A percentile compares a stretch with the other conserved stretches of the same genome.
Evolutionary conservation across 1,139 yeast genomes (phyloP).

Genomic region (Hanseniaspora sp.): DNA sequence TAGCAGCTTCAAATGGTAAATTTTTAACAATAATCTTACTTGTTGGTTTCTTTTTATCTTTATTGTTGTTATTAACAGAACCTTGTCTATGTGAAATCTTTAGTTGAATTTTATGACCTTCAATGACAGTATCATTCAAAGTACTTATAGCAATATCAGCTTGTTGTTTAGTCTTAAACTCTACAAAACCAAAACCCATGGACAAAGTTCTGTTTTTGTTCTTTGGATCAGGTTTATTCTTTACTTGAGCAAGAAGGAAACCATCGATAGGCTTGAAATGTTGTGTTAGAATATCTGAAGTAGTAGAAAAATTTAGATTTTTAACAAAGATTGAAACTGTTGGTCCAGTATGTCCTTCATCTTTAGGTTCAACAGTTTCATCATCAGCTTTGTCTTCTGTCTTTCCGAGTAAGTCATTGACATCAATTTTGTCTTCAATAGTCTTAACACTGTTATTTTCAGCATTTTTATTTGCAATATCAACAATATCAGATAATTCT

Average conservation of each 20-base stretch:
- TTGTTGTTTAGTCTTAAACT: constrained; percentile 64
- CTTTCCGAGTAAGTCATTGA: constrained; percentile 17
- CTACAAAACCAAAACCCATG: constrained; percentile 98
- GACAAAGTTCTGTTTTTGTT: constrained; percentile 53
- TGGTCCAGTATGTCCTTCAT: constrained; percentile 46
- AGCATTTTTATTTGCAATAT: constrained; percentile 31
- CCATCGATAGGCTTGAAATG: constrained; percentile 66
- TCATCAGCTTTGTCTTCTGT: constrained; percentile 22
- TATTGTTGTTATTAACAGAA: constrained; percentile 21
- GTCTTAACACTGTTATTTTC: constrained; percentile 38
- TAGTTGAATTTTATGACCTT: constrained; percentile 82
- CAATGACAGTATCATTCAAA: constrained; percentile 68
- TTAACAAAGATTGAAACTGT: constrained; percentile 82
- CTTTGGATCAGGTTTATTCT: constrained; percentile 81
- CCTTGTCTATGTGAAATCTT: constrained; percentile 67
- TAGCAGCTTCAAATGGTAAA: constrained; percentile 89
- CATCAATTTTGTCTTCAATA: constrained; percentile 36
- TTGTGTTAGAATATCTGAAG: constrained; percentile 44
- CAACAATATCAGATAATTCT: constrained; percentile 20
- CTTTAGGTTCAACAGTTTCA: constrained; percentile 31
- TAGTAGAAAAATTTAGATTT: constrained; percentile 79
- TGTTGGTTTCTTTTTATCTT: constrained; percentile 34
- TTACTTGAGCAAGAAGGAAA: constrained; percentile 70
- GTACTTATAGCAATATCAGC: constrained; percentile 67
- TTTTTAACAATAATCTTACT: constrained; percentile 86